Evolutionary conservation across 768 basidiomycete species (phyloP).

Genomic region (Rossbeevera mucosa): DNA sequence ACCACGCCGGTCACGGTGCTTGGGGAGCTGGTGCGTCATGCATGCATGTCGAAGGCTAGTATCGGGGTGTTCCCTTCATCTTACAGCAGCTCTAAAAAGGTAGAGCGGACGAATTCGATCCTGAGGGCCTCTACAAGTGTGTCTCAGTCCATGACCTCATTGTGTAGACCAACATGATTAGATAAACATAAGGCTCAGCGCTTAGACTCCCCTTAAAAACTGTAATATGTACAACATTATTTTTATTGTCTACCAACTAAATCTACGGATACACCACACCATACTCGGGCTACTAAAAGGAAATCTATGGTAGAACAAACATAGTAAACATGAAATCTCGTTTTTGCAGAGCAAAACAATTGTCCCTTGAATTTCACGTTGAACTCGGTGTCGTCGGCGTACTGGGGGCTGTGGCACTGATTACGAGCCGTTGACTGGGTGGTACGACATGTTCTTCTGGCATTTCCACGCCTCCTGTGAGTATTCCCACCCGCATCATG

Average conservation of each 20-base stretch:
- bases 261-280: not conserved
- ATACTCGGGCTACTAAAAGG: constrained; percentile 1
- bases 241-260: constrained; percentile 1
- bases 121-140: constrained; percentile 41
- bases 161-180: not conserved
- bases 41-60: constrained; percentile 41
- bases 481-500: constrained; percentile 72
- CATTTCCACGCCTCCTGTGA: constrained; percentile 60
- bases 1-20: constrained; percentile 40
- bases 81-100: constrained; percentile 41
- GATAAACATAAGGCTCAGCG: not conserved
- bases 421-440: constrained; percentile 40
- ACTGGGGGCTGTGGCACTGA: constrained; percentile 14
- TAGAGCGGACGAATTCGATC: constrained; percentile 38
- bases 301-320: constrained; percentile 16
- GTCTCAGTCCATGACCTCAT: not conserved
- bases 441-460: constrained; percentile 41
- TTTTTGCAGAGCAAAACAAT: not conserved
- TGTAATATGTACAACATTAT: constrained; percentile 2
- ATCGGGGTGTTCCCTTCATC: constrained; percentile 28
- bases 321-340: not conserved
- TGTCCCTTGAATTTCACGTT: not conserved
- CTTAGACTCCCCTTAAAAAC: not conserved
- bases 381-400: not conserved
- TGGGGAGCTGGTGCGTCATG: constrained; percentile 42